phyloP scores from a whole-genome alignment of 129 eudicot genomes.

The Chrysanthemum makinoi region DNA sequence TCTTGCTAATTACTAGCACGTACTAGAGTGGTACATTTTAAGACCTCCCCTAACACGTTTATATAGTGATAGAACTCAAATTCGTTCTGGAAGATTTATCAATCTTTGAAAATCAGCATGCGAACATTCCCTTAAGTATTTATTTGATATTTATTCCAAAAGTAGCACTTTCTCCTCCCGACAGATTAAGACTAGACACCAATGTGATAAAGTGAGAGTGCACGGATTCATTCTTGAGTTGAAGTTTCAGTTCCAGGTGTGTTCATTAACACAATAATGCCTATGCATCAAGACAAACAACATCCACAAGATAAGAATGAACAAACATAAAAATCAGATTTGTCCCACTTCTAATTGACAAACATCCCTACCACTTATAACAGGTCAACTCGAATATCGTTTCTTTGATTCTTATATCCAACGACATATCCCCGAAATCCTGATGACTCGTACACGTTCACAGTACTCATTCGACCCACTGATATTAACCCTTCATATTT shows the following conservation, averaged over 20 bases:
- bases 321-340: constrained; percentile 19
- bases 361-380: constrained; percentile 31
- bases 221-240: constrained; percentile 4
- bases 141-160: background rate
- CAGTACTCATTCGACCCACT: constrained; percentile 18
- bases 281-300: constrained; percentile 25
- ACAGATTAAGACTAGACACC: background rate
- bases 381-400: constrained; percentile 13
- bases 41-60: too few relatives aligned
- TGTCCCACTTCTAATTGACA: constrained; percentile 24
- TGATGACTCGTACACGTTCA: constrained; percentile 15
- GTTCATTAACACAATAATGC: constrained; percentile 27
- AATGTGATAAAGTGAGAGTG: background rate
- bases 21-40: too few relatives aligned
- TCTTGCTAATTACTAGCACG: too few relatives aligned
- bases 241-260: constrained; percentile 19
- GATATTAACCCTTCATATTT: constrained; percentile 18
- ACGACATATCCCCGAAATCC: constrained; percentile 32
- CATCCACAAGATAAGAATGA: constrained; percentile 27
- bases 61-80: too few relatives aligned
- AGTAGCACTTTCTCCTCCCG: background rate
- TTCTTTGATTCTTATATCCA: background rate
- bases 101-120: too few relatives aligned
- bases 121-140: too few relatives aligned
- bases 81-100: too few relatives aligned